Percentiles rank a stretch among this genome's conserved stretches.
phyloP scores from a whole-genome alignment of 441 rosid species.

The Eugenia klotzschiana region DNA sequence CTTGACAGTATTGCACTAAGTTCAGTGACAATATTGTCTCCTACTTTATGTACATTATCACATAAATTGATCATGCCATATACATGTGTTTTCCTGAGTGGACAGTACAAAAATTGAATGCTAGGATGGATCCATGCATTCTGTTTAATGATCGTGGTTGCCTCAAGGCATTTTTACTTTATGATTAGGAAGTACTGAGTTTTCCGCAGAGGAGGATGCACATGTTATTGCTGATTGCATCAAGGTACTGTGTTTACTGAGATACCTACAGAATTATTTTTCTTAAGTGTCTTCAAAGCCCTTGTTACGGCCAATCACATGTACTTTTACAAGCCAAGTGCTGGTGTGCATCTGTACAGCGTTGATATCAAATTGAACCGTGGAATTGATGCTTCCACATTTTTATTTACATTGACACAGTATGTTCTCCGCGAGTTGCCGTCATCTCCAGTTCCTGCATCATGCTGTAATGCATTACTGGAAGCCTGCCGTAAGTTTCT shows the following conservation, averaged over 20 bases:
- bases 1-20: not conserved
- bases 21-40: not conserved
- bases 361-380: not conserved
- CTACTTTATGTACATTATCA: not conserved
- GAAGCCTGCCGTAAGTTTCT: constrained; percentile 82
- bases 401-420: constrained; percentile 25
- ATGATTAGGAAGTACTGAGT: constrained; percentile 66
- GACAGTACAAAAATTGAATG: not conserved
- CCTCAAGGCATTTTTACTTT: not conserved
- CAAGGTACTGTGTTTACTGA: constrained; percentile 41
- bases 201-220: constrained; percentile 65
- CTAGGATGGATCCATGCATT: not conserved
- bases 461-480: constrained; percentile 92
- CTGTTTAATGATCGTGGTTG: not conserved
- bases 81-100: not conserved
- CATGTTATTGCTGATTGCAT: constrained; percentile 93
- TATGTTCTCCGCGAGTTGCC: constrained; percentile 92
- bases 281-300: not conserved
- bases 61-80: not conserved
- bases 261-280: not conserved
- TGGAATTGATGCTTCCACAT: constrained; percentile 6
- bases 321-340: not conserved
- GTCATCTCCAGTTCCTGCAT: constrained; percentile 97
- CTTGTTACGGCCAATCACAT: not conserved
- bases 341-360: not conserved